These are phyloP conservation scores for Phytophthora fragariaefolia DNA, from an alignment of 352 stramenopile species.

Conservation along the genomic window DNA sequence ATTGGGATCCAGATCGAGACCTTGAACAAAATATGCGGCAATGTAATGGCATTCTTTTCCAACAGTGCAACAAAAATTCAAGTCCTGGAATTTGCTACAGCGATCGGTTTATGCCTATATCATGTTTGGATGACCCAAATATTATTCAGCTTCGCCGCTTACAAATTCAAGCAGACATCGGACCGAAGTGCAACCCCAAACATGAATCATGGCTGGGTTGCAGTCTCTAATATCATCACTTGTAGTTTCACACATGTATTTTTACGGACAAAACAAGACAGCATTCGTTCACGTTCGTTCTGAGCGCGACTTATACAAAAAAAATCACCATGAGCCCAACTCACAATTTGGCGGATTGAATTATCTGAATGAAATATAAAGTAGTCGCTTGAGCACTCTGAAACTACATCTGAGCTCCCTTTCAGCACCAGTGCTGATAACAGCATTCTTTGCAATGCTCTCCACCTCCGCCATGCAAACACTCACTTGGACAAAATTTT, in stretches of 20 bases:
- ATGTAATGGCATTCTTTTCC: slow-evolving; percentile 35
- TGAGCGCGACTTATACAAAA: too few relatives aligned
- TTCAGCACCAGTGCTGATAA: too few relatives aligned
- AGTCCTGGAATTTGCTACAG: slow-evolving; percentile 39
- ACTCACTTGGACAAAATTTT: slow-evolving; percentile 38
- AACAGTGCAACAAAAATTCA: slow-evolving; percentile 27
- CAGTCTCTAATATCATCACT: not conserved
- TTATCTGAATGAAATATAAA: too few relatives aligned
- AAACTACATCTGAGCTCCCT: too few relatives aligned
- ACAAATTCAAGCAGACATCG: slow-evolving; percentile 34
- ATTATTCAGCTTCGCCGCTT: slow-evolving; percentile 29
- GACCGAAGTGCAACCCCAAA: slow-evolving; percentile 18
- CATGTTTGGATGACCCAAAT: slow-evolving; percentile 15
- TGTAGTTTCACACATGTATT: too few relatives aligned
- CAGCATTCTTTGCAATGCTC: too few relatives aligned
- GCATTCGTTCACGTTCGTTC: too few relatives aligned
- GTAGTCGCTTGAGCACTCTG: not conserved
- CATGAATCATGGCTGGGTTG: slow-evolving; percentile 42
- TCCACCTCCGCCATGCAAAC: not conserved
- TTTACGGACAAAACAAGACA: not conserved
- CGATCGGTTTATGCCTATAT: slow-evolving; percentile 29
- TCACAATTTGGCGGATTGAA: too few relatives aligned
- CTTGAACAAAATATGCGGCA: slow-evolving; percentile 19
- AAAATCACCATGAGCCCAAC: too few relatives aligned
- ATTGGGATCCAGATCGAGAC: not conserved